phyloP scores from a whole-genome alignment of 768 basidiomycete genomes.

The Hemileccinum impolitum region DNA sequence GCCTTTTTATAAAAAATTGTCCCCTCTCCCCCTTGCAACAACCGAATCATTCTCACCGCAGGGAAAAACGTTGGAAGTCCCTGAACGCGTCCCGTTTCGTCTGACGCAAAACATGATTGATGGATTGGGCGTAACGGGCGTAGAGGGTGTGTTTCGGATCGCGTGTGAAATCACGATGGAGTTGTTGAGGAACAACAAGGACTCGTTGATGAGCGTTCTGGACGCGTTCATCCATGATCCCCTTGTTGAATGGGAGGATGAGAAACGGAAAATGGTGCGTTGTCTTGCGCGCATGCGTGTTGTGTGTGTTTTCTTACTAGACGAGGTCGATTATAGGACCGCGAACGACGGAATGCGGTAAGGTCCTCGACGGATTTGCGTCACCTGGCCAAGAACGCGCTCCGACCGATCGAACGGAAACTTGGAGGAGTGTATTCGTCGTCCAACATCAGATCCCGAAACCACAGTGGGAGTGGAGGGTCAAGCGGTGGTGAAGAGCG shows the following conservation, averaged over 20 bases:
- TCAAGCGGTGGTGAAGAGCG: conserved; percentile 28
- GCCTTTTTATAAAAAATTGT: too few relatives aligned
- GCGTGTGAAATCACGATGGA: conserved; percentile 90
- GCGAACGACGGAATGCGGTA: conserved; percentile 43
- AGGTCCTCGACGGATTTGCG: conserved; percentile 55
- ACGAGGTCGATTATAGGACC: conserved; percentile 36
- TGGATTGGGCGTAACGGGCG: conserved; percentile 88
- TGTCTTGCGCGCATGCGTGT: too few relatives aligned
- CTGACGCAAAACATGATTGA: conserved; percentile 92
- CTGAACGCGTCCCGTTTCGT: conserved; percentile 92
- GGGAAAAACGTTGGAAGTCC: conserved; percentile 83
- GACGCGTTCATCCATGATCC: conserved; percentile 98
- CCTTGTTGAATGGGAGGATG: conserved; percentile 91
- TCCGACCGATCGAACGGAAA: conserved; percentile 82
- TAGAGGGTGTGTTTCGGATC: conserved; percentile 91
- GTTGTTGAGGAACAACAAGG: conserved; percentile 84
- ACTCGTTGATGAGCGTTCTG: conserved; percentile 90
- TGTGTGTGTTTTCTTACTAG: too few relatives aligned
- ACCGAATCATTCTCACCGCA: conserved; percentile 12
- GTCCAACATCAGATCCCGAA: conserved; percentile 40
- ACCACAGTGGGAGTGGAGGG: conserved; percentile 22
- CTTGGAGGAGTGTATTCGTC: conserved; percentile 67
- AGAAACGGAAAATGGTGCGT: conserved; percentile 62
- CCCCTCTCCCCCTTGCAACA: too few relatives aligned
- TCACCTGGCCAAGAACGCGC: conserved; percentile 67